Conservation (phyloP, 2,329 filamentous ascomycete species). For the Seiridium cupressi region DNA sequence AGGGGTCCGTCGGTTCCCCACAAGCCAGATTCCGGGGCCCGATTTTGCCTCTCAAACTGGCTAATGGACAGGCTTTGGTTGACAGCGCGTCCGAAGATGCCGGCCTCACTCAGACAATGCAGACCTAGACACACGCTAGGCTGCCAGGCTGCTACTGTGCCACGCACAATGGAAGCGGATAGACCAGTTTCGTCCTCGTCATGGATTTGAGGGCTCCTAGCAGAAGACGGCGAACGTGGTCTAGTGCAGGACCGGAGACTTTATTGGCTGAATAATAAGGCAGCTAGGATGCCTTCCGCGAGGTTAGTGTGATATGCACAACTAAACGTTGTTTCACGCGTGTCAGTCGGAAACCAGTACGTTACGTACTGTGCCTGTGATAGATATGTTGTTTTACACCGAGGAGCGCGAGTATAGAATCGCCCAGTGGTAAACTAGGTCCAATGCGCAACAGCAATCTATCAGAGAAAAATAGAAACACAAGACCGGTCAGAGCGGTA, state of each 20-base stretch:
- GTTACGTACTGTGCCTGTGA: neutral
- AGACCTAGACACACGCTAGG: neutral
- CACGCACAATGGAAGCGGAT: neutral
- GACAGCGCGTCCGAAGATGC: neutral
- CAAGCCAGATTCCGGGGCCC: neutral
- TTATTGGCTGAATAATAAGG: neutral
- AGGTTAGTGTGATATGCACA: neutral
- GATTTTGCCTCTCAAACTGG: neutral
- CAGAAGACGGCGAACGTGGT: neutral
- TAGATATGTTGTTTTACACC: neutral
- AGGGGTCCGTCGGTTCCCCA: constrained; percentile 9
- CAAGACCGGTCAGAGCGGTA: too few species aligned
- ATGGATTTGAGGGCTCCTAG: neutral
- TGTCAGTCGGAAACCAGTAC: neutral
- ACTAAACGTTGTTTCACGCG: constrained; percentile 3
- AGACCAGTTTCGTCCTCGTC: neutral
- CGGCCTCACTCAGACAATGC: neutral
- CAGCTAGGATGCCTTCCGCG: neutral
- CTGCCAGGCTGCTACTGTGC: neutral
- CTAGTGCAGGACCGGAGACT: neutral
- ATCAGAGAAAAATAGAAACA: too few species aligned
- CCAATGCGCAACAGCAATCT: too few species aligned
- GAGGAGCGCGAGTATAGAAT: too few species aligned
- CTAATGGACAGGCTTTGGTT: neutral
- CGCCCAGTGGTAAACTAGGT: too few species aligned